Evolutionary conservation across 2,329 filamentous ascomycete species (phyloP).

Genomic region (Pseudocercospora pini-densiflorae): DNA sequence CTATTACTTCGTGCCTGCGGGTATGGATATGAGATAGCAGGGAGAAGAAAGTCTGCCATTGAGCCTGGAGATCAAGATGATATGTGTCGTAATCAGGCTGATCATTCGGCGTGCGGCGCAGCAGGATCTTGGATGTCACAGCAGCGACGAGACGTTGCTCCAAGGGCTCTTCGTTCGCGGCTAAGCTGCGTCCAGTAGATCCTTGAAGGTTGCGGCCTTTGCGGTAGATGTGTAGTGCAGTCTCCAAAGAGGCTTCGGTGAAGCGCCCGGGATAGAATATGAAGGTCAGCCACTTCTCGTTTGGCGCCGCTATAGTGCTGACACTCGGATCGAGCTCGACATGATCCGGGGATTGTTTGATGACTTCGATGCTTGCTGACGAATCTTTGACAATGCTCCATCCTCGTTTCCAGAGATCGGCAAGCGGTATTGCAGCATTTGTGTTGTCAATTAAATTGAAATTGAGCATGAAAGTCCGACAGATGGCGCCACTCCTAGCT

Average conservation of each 20-base stretch:
- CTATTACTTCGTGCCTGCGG: slow-evolving; percentile 79
- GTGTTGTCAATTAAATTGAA: slow-evolving; percentile 70
- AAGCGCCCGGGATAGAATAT: slow-evolving; percentile 85
- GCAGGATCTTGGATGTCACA: slow-evolving; percentile 69
- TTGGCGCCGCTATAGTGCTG: slow-evolving; percentile 33
- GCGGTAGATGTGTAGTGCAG: slow-evolving; percentile 80
- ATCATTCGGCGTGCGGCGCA: slow-evolving; percentile 65
- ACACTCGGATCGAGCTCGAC: slow-evolving; percentile 38
- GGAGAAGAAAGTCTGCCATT: slow-evolving; percentile 91
- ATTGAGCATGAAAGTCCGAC: slow-evolving; percentile 71
- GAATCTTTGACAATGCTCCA: slow-evolving; percentile 53
- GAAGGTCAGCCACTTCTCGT: slow-evolving; percentile 83
- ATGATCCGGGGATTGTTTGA: slow-evolving; percentile 45
- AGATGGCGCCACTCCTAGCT: slow-evolving; percentile 60
- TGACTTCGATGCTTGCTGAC: slow-evolving; percentile 45
- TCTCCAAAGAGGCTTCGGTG: slow-evolving; percentile 77
- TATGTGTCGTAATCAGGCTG: slow-evolving; percentile 78
- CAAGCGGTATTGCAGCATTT: slow-evolving; percentile 59
- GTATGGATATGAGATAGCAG: slow-evolving; percentile 85
- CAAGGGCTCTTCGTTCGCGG: slow-evolving; percentile 60
- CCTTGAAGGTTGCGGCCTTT: slow-evolving; percentile 57
- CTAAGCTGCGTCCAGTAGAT: slow-evolving; percentile 46
- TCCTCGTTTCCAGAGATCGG: slow-evolving; percentile 66
- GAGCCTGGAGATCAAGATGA: slow-evolving; percentile 72
- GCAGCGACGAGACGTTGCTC: slow-evolving; percentile 77